A percentile compares a stretch with the other conserved stretches of the same genome.
Evolutionary conservation across 441 rosid species (phyloP).

Genomic region (Mallotus japonicus): DNA sequence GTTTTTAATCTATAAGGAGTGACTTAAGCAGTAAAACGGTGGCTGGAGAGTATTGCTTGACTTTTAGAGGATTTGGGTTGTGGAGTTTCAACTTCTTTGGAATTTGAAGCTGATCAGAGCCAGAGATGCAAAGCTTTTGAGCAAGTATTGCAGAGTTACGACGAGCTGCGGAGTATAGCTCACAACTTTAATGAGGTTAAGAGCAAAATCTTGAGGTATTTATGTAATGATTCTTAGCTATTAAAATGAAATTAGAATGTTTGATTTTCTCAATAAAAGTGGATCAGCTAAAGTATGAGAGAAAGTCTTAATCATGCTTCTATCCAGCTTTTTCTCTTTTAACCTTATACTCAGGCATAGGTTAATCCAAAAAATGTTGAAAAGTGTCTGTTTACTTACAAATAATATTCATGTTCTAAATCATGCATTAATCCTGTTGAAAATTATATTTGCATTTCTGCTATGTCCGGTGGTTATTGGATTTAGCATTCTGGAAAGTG

Average conservation of each 20-base stretch:
- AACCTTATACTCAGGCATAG: too few relatives aligned
- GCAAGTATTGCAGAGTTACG: slow-evolving; percentile 50
- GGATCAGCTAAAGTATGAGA: background rate
- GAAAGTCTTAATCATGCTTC: too few relatives aligned
- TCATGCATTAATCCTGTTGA: too few relatives aligned
- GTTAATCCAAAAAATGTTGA: too few relatives aligned
- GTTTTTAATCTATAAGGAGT: slow-evolving; percentile 5
- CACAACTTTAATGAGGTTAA: slow-evolving; percentile 41
- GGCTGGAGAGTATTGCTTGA: slow-evolving; percentile 6
- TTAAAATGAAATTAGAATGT: background rate
- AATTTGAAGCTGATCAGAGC: slow-evolving; percentile 26
- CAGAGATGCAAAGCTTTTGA: slow-evolving; percentile 34
- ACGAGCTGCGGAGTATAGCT: slow-evolving; percentile 27
- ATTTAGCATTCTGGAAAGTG: background rate
- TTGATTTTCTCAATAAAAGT: background rate
- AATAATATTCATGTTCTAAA: too few relatives aligned
- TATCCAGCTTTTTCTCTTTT: too few relatives aligned
- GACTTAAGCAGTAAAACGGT: slow-evolving; percentile 16
- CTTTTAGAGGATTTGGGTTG: slow-evolving; percentile 16
- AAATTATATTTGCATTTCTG: background rate
- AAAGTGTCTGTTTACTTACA: too few relatives aligned
- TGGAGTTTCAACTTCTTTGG: slow-evolving; percentile 19
- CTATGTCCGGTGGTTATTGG: background rate
- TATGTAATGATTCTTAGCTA: background rate
- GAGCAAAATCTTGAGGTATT: slow-evolving; percentile 54